These are phyloP conservation scores for Pythium apleroticum DNA, from an alignment of 352 stramenopile genomes.

Conservation along the genomic window DNA sequence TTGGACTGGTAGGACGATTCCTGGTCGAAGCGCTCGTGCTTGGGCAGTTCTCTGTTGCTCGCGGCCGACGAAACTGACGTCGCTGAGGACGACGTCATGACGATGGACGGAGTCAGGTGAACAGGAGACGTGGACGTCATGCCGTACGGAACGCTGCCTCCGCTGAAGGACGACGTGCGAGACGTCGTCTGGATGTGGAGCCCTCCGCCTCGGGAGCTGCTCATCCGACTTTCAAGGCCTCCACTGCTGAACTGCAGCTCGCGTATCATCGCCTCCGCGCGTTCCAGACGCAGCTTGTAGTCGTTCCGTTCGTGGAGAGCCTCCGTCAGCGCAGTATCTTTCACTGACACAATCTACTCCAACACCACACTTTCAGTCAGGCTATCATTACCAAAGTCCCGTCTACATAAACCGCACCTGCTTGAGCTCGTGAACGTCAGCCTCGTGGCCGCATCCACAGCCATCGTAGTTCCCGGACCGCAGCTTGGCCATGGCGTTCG, in stretches of 20 bases:
- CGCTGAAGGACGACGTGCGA: slow-evolving; percentile 21
- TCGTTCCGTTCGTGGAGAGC: slow-evolving; percentile 59
- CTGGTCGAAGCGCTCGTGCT: slow-evolving; percentile 33
- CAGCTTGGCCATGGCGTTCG: slow-evolving; percentile 32
- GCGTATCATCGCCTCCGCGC: slow-evolving; percentile 37
- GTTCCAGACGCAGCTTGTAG: slow-evolving; percentile 49
- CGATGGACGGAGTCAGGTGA: slow-evolving; percentile 8
- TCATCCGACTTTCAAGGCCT: slow-evolving; percentile 21
- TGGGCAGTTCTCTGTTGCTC: slow-evolving; percentile 18
- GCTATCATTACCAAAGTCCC: too few species aligned
- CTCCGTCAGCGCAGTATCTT: slow-evolving; percentile 55
- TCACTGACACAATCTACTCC: slow-evolving; percentile 43
- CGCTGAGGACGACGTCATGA: neutral
- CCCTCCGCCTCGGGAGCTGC: neutral
- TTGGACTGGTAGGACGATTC: slow-evolving; percentile 31
- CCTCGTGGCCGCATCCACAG: slow-evolving; percentile 32
- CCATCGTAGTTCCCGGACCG: slow-evolving; percentile 11
- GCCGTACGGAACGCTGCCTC: slow-evolving; percentile 16
- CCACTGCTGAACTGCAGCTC: slow-evolving; percentile 34
- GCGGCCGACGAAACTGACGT: neutral
- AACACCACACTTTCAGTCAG: neutral
- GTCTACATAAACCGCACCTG: slow-evolving; percentile 24
- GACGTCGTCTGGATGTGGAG: slow-evolving; percentile 25
- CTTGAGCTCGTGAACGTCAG: slow-evolving; percentile 35
- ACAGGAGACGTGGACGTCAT: slow-evolving; percentile 29